Evolutionary conservation across 2,329 filamentous ascomycete species (phyloP).

Genomic region (Xylariales sp.): DNA sequence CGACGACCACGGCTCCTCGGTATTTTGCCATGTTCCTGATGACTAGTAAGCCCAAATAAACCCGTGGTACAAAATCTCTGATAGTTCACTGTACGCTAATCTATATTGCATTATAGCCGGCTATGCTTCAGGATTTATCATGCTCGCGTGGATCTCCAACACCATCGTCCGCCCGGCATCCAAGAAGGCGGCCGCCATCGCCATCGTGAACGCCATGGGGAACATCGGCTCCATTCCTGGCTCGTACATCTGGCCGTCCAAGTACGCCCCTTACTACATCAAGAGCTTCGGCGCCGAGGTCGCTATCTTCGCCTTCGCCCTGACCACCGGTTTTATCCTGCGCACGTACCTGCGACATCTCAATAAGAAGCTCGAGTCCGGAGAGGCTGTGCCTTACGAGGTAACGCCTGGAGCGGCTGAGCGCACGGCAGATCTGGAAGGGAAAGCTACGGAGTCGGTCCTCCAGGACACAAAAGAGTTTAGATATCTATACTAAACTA

Average conservation of each 20-base stretch:
- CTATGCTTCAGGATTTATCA: conserved; percentile 2
- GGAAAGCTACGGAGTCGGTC: background rate
- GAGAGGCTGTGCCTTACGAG: conserved; percentile 1
- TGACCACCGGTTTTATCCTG: background rate
- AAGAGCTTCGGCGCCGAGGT: conserved; percentile 5
- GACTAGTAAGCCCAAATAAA: conserved; percentile 4
- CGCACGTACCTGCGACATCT: background rate
- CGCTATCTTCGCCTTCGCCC: conserved; percentile 1
- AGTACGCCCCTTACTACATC: background rate
- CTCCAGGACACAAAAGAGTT: conserved; percentile 3
- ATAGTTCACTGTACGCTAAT: background rate
- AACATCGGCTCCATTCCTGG: conserved; percentile 3
- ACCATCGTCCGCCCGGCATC: conserved; percentile 2
- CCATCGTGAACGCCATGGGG: conserved; percentile 2
- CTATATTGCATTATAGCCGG: background rate
- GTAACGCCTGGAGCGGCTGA: background rate
- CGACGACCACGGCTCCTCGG: background rate
- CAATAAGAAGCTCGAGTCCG: conserved; percentile 3
- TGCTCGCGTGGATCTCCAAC: conserved; percentile 5
- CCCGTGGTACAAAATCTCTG: no score
- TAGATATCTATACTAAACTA: conserved; percentile 2
- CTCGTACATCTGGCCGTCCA: conserved; percentile 5
- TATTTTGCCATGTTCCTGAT: conserved; percentile 6
- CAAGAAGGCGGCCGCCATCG: conserved; percentile 3
- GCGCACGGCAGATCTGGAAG: background rate